Conservation (phyloP, 331 rosid species). For the Acacia pycnantha region DNA sequence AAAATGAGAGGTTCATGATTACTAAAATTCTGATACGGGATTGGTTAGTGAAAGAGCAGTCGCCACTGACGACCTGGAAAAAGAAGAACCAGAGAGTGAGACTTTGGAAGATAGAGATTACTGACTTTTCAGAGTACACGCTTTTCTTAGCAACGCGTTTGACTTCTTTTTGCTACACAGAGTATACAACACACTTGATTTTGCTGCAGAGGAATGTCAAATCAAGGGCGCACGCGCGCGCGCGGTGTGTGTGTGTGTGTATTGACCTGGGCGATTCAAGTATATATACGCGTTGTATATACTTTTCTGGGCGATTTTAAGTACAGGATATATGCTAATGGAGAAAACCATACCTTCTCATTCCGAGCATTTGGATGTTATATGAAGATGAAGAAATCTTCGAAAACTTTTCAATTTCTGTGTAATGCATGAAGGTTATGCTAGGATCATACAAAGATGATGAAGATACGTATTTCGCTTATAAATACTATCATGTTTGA, state of each 20-base stretch:
- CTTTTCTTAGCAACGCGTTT: not conserved
- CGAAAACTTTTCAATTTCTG: not conserved
- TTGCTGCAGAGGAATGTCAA: not conserved
- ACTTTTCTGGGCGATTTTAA: no score
- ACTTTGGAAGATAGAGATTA: not conserved
- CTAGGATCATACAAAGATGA: no score
- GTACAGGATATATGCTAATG: not conserved
- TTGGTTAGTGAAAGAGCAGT: not conserved
- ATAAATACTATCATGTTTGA: no score
- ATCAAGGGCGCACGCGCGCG: not conserved
- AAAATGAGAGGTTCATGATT: not conserved
- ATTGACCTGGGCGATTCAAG: not conserved
- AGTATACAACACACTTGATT: not conserved
- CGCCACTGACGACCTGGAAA: not conserved
- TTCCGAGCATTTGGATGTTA: no score
- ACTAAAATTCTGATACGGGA: not conserved
- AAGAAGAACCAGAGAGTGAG: not conserved
- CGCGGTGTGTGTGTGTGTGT: no score
- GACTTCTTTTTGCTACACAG: not conserved
- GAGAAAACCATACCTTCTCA: not conserved
- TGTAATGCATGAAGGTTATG: not conserved
- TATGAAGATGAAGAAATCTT: no score
- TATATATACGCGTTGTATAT: no score
- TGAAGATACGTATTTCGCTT: no score
- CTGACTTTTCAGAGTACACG: slow-evolving; percentile 30